These are phyloP conservation scores for Alternaria metachromatica DNA, from an alignment of 2,329 filamentous ascomycete species.

Conservation along the genomic window DNA sequence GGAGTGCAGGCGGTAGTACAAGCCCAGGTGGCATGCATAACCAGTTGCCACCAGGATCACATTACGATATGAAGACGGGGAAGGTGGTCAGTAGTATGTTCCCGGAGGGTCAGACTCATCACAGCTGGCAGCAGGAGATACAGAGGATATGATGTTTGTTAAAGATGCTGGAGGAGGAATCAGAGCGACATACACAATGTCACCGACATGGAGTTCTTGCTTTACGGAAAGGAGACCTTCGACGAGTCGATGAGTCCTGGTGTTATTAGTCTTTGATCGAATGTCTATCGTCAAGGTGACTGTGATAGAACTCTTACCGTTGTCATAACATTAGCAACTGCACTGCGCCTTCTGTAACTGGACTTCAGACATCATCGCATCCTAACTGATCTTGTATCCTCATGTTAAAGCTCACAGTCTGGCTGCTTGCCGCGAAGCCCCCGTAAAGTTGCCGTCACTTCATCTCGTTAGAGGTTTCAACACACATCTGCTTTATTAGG, in stretches of 20 bases:
- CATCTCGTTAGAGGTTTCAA: not conserved
- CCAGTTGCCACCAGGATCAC: constrained; percentile 18
- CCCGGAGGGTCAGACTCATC: constrained; percentile 13
- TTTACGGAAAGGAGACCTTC: not conserved
- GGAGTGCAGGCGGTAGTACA: constrained; percentile 1
- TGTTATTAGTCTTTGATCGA: not conserved
- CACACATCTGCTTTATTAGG: not conserved
- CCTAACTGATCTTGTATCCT: not conserved
- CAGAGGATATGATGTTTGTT: constrained; percentile 6
- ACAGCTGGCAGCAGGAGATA: constrained; percentile 9
- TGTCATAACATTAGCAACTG: not conserved
- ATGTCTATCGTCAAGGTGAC: not conserved
- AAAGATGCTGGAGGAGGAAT: not conserved
- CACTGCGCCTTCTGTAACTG: not conserved
- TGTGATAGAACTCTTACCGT: not conserved
- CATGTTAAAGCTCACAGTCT: not conserved
- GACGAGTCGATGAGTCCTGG: not conserved
- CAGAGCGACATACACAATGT: not conserved
- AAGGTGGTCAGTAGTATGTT: constrained; percentile 22
- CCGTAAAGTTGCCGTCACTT: not conserved
- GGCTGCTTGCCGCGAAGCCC: not conserved
- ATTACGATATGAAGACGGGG: constrained; percentile 23
- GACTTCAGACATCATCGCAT: not conserved
- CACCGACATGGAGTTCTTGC: not conserved
- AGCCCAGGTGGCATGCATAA: not conserved